Conservation (phyloP, 257 asterid genomes). For the Verbena officinalis region DNA sequence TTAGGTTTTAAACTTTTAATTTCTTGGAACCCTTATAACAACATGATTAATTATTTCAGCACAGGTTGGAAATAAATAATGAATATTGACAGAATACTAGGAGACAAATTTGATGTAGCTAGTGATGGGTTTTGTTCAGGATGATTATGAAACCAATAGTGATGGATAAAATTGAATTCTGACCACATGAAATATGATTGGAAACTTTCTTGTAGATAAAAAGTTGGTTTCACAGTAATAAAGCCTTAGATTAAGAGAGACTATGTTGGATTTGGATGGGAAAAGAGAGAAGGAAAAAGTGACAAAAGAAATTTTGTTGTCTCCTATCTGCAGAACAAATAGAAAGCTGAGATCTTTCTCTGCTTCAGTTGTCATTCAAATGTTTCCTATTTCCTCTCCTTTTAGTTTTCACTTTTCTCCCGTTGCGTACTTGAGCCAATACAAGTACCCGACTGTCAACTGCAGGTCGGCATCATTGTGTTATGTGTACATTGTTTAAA, state of each 20-base stretch:
- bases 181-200: background rate
- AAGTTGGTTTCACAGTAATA: background rate
- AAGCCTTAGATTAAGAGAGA: background rate
- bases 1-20: too few species aligned
- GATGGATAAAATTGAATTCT: background rate
- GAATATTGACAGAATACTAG: background rate
- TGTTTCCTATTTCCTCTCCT: background rate
- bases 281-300: background rate
- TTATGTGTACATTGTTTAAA: too few species aligned
- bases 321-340: background rate
- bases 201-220: background rate
- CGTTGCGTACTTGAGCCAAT: background rate
- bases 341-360: background rate
- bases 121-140: background rate
- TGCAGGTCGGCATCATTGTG: background rate
- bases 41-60: background rate
- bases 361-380: background rate
- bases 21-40: too few species aligned
- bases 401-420: background rate
- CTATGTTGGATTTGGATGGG: background rate
- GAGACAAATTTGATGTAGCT: background rate
- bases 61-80: background rate
- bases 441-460: background rate
- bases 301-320: slow-evolving; percentile 7
- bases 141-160: background rate